Evolutionary conservation across 2,329 filamentous ascomycete species (phyloP).

Genomic region (Shiraia sp.): DNA sequence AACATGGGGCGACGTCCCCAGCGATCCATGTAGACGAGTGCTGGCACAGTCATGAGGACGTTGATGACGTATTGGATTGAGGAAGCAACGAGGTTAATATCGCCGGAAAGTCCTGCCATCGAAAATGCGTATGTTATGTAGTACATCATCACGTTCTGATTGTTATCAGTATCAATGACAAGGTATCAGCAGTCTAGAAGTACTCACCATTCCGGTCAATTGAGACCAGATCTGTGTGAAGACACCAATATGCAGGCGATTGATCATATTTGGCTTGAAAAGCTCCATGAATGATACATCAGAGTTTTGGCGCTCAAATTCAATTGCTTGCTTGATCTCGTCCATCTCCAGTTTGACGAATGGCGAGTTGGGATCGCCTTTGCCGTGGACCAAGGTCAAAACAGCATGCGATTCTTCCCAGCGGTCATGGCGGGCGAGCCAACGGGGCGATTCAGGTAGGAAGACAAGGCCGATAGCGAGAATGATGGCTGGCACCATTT

Average conservation of each 20-base stretch:
- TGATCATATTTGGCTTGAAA: slow-evolving; percentile 73
- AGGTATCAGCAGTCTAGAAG: slow-evolving; percentile 52
- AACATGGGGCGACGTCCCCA: slow-evolving; percentile 74
- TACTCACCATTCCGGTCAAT: slow-evolving; percentile 76
- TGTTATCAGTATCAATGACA: not conserved
- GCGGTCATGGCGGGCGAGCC: slow-evolving; percentile 51
- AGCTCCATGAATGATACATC: slow-evolving; percentile 74
- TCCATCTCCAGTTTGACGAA: slow-evolving; percentile 70
- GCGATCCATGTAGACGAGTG: slow-evolving; percentile 72
- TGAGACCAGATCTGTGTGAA: slow-evolving; percentile 79
- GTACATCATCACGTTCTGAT: slow-evolving; percentile 3
- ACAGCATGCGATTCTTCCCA: slow-evolving; percentile 51
- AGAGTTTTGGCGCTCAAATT: slow-evolving; percentile 71
- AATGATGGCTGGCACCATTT: slow-evolving; percentile 43
- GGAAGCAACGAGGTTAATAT: slow-evolving; percentile 65
- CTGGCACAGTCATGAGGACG: slow-evolving; percentile 76
- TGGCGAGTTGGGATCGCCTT: slow-evolving; percentile 65
- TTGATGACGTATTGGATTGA: slow-evolving; percentile 80
- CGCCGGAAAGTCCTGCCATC: slow-evolving; percentile 68
- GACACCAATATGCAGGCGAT: slow-evolving; percentile 71
- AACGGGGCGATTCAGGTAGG: slow-evolving; percentile 50
- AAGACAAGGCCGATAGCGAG: slow-evolving; percentile 57
- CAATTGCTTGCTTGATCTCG: slow-evolving; percentile 73
- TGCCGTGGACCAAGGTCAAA: slow-evolving; percentile 49
- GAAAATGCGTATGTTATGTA: slow-evolving; percentile 64